Percentiles rank a stretch among this genome's conserved stretches.
Conservation (phyloP, 1,139 yeast species). For the Lodderomyces theae region DNA sequence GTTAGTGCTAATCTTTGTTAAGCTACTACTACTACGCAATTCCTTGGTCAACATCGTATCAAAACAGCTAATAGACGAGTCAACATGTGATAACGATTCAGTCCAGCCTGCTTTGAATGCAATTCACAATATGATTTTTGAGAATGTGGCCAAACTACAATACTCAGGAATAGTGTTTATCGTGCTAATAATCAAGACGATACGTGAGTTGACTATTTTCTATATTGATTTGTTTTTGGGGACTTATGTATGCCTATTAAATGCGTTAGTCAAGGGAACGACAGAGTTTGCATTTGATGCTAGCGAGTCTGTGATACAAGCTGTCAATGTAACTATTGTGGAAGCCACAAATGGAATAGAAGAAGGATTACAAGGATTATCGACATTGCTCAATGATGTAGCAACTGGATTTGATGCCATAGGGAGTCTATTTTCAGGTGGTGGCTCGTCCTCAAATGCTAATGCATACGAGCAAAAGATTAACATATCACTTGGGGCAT, state of each 20-base stretch:
- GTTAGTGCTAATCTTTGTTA: conserved; percentile 44
- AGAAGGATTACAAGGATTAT: conserved; percentile 55
- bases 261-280: conserved; percentile 70
- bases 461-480: conserved; percentile 40
- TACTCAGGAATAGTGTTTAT: conserved; percentile 11
- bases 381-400: conserved; percentile 49
- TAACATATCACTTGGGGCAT: conserved; percentile 54
- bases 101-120: conserved; percentile 13
- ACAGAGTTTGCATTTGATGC: conserved; percentile 73
- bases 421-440: conserved; percentile 49
- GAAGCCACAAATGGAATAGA: conserved; percentile 58
- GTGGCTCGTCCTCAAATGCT: conserved; percentile 17
- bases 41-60: conserved; percentile 33
- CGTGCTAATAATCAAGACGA: conserved; percentile 26
- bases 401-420: conserved; percentile 42
- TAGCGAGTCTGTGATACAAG: conserved; percentile 56
- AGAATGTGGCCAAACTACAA: conserved; percentile 12
- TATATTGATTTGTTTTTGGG: conserved; percentile 73
- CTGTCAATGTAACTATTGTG: conserved; percentile 60
- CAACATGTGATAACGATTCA: conserved; percentile 19
- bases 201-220: conserved; percentile 61
- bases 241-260: conserved; percentile 78
- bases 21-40: conserved; percentile 46
- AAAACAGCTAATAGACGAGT: conserved; percentile 33
- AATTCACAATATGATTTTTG: conserved; percentile 12